Evolutionary conservation across 345 rosid genomes (phyloP).

Genomic region (Schrenkiella parvula): DNA sequence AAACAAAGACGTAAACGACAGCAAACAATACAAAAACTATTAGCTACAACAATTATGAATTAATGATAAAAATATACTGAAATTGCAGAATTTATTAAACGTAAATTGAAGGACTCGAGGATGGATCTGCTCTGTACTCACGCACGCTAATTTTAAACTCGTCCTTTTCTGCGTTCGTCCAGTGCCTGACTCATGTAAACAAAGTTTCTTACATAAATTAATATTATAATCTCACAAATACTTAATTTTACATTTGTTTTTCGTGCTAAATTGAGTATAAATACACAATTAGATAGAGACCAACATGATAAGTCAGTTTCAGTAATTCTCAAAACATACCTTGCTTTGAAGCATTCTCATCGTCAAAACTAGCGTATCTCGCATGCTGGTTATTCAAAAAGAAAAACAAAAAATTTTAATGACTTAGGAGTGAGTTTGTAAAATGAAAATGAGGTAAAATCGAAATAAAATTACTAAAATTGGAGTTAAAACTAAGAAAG

Average conservation of each 20-base stretch:
- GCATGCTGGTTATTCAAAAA: constrained; percentile 40
- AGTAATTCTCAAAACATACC: constrained; percentile 38
- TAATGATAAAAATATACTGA: constrained; percentile 12
- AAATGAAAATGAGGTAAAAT: background rate
- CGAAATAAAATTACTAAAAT: background rate
- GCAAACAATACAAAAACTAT: background rate
- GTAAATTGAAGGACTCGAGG: constrained; percentile 24
- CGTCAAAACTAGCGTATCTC: constrained; percentile 70
- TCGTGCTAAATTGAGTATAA: no score
- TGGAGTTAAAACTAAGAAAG: background rate
- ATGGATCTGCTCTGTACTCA: constrained; percentile 24
- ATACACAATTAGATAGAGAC: background rate
- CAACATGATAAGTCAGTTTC: background rate
- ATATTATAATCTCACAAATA: no score
- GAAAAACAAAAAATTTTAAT: background rate
- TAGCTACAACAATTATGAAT: constrained; percentile 15
- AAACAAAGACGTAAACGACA: constrained; percentile 25
- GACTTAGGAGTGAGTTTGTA: background rate
- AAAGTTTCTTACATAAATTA: no score
- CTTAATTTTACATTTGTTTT: no score
- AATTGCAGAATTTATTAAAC: background rate
- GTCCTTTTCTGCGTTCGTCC: constrained; percentile 70
- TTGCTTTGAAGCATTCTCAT: constrained; percentile 72
- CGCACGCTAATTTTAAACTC: constrained; percentile 35
- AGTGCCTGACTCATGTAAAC: constrained; percentile 48